Base-by-base conservation (phyloP, 805 yeast species). In the Lipomyces sp. region DNA sequence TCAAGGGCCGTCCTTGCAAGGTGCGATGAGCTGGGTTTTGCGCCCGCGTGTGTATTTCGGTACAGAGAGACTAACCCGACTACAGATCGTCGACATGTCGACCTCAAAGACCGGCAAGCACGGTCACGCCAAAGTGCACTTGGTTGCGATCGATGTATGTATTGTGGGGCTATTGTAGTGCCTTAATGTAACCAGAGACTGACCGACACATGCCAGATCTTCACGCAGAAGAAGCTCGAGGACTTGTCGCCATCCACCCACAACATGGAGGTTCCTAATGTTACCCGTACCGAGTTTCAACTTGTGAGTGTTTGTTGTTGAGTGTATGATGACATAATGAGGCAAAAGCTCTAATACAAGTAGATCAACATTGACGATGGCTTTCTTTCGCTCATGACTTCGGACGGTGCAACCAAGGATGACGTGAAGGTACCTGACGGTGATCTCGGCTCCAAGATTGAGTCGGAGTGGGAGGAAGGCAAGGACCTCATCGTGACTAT, bases 81-180 rank as follows among this genome's bases (percentile, higher is more conserved):
- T 32, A 24, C 35, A 50, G 62, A 93, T 93, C 76, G 95, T 93
- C 69, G 98, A 93, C 76, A 93, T 93, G 98, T 93, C 98, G 61
- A 93, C 98, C 72, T 93, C 98, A 71, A 93, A 93, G 86, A 93
- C 98, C 68, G 98, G 98, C 80, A 93, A 93, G 97, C 98, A 93
- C 86, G 98, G 98, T 81, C 98, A 93, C 93, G 98, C 98, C 75
- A 93, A 93, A 84, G 98, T 93, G 76, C 98, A 93, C 79, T 83
- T 93, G 79, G 98, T 93, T 65, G 98, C 98, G 73, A 83, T 86
- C 68, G 98, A 93, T 76, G 49, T 45, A 23, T 11, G 39, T 36
- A 10, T 18, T 11, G 38, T 19, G 13, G 4, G 16, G n/a, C 16
- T 11, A 21, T 16, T 18, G 11, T 14, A 26, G 14, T 23, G 13